Conservation (phyloP, 2,329 filamentous ascomycete genomes). For the Immersiporthe knoxdaviesiana region DNA sequence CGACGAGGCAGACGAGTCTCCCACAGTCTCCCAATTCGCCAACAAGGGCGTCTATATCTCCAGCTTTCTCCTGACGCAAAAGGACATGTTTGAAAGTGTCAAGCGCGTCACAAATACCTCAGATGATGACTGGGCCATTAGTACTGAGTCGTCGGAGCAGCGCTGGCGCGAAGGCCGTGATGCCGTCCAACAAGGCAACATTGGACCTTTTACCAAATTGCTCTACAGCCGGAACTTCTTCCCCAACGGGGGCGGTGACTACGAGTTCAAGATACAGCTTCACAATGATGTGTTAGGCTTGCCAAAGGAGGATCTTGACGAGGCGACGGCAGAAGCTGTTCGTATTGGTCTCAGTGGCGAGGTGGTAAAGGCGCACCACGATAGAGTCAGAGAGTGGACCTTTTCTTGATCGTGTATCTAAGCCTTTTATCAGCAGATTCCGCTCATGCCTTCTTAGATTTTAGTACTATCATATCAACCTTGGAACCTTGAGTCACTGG, state of each 20-base stretch:
- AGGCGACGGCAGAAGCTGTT: slow-evolving; percentile 50
- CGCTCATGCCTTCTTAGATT: too few species aligned
- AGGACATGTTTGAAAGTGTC: slow-evolving; percentile 66
- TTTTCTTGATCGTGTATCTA: not conserved
- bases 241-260: slow-evolving; percentile 46
- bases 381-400: not conserved
- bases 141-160: slow-evolving; percentile 47
- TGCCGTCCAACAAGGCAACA: slow-evolving; percentile 47
- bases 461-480: too few species aligned
- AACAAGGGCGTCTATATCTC: slow-evolving; percentile 56
- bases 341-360: not conserved
- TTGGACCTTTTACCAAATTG: slow-evolving; percentile 48
- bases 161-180: slow-evolving; percentile 53
- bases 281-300: slow-evolving; percentile 59
- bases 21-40: slow-evolving; percentile 27
- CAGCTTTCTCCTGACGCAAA: slow-evolving; percentile 62
- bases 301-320: slow-evolving; percentile 61
- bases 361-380: not conserved
- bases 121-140: slow-evolving; percentile 64
- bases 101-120: slow-evolving; percentile 60
- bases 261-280: slow-evolving; percentile 41
- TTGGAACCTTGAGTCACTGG: too few species aligned
- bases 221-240: slow-evolving; percentile 62
- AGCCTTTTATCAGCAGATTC: too few species aligned
- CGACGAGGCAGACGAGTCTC: slow-evolving; percentile 20